A percentile compares a stretch with the other conserved stretches of the same genome.
Conservation (phyloP, 441 rosid genomes). For the Eutrema salsugineum region DNA sequence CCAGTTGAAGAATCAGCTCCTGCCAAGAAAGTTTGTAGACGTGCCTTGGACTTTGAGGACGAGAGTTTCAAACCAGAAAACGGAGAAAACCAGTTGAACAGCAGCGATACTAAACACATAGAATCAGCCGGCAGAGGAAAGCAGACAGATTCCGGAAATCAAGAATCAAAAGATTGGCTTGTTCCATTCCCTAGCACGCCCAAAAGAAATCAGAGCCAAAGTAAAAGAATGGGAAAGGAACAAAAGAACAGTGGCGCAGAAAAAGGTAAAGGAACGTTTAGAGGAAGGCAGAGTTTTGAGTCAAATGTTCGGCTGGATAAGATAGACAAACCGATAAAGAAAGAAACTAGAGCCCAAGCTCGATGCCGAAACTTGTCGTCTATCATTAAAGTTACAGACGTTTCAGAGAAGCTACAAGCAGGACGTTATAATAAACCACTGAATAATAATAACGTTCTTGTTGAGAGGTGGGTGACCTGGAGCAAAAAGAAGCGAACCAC, state of each 20-base stretch:
- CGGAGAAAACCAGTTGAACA: constrained; percentile 22
- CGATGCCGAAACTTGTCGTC: constrained; percentile 44
- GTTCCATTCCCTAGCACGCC: constrained; percentile 39
- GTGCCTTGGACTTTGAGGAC: constrained; percentile 48
- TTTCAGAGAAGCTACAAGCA: constrained; percentile 21
- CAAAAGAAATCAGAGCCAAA: constrained; percentile 21
- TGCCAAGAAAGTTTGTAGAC: constrained; percentile 44
- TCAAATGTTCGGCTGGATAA: constrained; percentile 24
- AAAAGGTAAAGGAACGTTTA: constrained; percentile 21
- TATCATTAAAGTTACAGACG: constrained; percentile 32
- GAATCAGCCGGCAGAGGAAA: constrained; percentile 32
- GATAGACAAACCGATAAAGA: constrained; percentile 41
- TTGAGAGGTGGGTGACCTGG: constrained; percentile 33
- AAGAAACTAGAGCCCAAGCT: constrained; percentile 53
- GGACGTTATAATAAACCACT: constrained; percentile 28
- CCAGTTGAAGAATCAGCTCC: constrained; percentile 31
- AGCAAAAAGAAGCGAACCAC: constrained; percentile 52
- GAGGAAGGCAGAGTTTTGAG: constrained; percentile 31
- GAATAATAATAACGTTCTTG: constrained; percentile 29
- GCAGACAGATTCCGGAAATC: constrained; percentile 31
- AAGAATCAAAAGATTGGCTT: constrained; percentile 27
- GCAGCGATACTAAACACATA: constrained; percentile 19
- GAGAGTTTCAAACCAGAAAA: constrained; percentile 25
- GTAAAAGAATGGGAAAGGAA: constrained; percentile 25
- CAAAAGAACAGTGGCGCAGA: constrained; percentile 21